Evolutionary conservation across 441 rosid genomes (phyloP).

Genomic region (Geranium incanum): DNA sequence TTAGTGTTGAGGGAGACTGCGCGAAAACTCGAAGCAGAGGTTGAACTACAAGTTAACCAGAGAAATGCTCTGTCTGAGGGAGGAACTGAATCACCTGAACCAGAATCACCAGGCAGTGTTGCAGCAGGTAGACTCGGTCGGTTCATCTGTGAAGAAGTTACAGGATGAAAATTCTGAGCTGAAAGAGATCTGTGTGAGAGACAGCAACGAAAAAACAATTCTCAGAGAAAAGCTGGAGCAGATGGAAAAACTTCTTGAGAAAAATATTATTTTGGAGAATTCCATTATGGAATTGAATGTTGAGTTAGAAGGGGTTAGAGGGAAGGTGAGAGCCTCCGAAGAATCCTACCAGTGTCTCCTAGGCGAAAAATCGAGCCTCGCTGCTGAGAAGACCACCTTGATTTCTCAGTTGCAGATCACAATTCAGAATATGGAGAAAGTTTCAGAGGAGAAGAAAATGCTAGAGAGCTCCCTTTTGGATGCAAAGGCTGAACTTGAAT

Average conservation of each 20-base stretch:
- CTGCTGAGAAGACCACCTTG: slow-evolving; percentile 53
- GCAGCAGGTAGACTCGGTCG: slow-evolving; percentile 66
- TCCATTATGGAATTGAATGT: slow-evolving; percentile 73
- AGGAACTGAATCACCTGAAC: slow-evolving; percentile 67
- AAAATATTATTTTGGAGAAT: slow-evolving; percentile 64
- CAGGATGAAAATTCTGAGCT: slow-evolving; percentile 53
- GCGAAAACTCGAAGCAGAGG: slow-evolving; percentile 76
- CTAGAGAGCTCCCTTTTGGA: slow-evolving; percentile 62
- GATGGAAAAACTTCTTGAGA: slow-evolving; percentile 73
- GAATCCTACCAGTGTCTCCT: slow-evolving; percentile 47
- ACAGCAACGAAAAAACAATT: slow-evolving; percentile 43
- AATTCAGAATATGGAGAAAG: slow-evolving; percentile 47
- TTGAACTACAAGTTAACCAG: slow-evolving; percentile 69
- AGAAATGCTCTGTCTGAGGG: slow-evolving; percentile 88
- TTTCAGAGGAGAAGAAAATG: slow-evolving; percentile 51
- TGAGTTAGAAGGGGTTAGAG: slow-evolving; percentile 65
- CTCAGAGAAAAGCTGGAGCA: slow-evolving; percentile 52
- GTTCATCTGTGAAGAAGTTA: slow-evolving; percentile 57
- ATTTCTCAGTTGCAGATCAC: slow-evolving; percentile 49
- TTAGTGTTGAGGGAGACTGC: slow-evolving; percentile 55
- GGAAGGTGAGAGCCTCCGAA: slow-evolving; percentile 56
- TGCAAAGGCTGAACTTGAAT: slow-evolving; percentile 68
- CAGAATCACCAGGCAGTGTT: slow-evolving; percentile 50
- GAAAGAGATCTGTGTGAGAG: slow-evolving; percentile 46
- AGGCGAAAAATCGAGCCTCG: slow-evolving; percentile 53